phyloP scores from a whole-genome alignment of 1,284 basidiomycete species.

The Cutaneotrichosporon cavernicola region DNA sequence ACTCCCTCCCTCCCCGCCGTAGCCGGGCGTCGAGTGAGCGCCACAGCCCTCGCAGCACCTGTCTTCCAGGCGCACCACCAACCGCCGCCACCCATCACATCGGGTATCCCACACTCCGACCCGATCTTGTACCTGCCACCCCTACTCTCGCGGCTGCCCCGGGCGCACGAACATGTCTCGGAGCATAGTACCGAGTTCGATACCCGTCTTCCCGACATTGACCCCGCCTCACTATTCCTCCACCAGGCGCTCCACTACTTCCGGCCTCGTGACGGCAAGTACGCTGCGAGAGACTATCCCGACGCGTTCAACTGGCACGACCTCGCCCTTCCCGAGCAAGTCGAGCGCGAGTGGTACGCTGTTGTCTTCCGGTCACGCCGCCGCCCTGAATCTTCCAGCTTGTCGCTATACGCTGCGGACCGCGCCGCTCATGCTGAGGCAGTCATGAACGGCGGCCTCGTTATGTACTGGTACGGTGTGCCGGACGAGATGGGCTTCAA shows the following conservation, averaged over 20 bases:
- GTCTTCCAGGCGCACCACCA: conserved; percentile 55
- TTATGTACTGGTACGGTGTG: conserved; percentile 87
- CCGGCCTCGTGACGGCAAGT: conserved; percentile 62
- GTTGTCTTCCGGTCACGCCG: conserved; percentile 83
- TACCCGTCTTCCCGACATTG: conserved; percentile 75
- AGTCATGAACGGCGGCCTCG: conserved; percentile 69
- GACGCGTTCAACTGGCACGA: conserved; percentile 85
- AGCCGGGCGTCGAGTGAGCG: conserved; percentile 18
- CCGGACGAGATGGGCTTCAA: conserved; percentile 76
- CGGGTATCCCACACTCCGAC: conserved; percentile 46
- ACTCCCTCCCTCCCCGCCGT: conserved; percentile 17
- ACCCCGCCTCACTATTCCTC: conserved; percentile 74
- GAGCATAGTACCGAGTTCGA: conserved; percentile 57
- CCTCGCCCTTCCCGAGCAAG: conserved; percentile 52
- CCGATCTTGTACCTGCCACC: conserved; percentile 76
- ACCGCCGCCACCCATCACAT: conserved; percentile 59
- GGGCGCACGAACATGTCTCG: conserved; percentile 33
- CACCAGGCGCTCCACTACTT: conserved; percentile 81
- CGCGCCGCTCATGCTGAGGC: conserved; percentile 85
- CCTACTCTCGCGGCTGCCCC: conserved; percentile 65
- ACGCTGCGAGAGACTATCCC: conserved; percentile 65
- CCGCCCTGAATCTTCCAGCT: conserved; percentile 51
- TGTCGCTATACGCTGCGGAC: conserved; percentile 78
- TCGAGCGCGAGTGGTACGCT: conserved; percentile 75
- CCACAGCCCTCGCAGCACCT: conserved; percentile 21